A percentile compares a stretch with the other conserved stretches of the same genome.
Conservation (phyloP, 768 basidiomycete genomes). For the Tricholoma terreum region DNA sequence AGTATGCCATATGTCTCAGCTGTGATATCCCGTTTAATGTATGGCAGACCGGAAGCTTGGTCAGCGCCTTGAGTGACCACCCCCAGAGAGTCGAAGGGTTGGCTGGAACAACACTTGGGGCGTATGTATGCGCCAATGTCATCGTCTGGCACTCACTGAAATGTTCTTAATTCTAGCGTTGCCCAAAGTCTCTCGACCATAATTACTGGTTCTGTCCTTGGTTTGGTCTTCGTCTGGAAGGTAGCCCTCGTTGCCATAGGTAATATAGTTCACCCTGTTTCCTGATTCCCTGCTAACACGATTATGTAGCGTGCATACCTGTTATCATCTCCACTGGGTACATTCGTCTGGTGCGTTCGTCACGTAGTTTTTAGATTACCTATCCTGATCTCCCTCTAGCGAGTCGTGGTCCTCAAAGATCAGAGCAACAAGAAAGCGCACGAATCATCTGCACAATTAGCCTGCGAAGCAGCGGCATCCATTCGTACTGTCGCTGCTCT, state of each 20-base stretch:
- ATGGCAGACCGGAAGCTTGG: conserved; percentile 74
- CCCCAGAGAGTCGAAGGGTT: conserved; percentile 87
- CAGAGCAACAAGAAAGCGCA: conserved; percentile 77
- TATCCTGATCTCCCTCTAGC: no score
- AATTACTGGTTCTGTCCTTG: conserved; percentile 69
- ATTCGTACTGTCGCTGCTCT: conserved; percentile 89
- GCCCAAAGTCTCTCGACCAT: conserved; percentile 72
- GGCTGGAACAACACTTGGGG: conserved; percentile 83
- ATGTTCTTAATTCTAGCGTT: conserved; percentile 46
- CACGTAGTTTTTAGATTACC: not conserved
- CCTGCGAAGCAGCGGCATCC: conserved; percentile 86
- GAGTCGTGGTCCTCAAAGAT: conserved; percentile 86
- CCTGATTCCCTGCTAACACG: no score
- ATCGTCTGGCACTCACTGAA: no score
- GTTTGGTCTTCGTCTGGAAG: conserved; percentile 74
- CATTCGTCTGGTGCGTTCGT: conserved; percentile 74
- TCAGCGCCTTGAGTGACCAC: conserved; percentile 74
- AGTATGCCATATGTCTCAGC: no score
- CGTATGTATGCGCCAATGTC: conserved; percentile 36
- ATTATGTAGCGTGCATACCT: conserved; percentile 71
- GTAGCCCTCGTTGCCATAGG: conserved; percentile 81
- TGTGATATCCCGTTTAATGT: no score
- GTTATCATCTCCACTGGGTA: conserved; percentile 70
- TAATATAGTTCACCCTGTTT: no score
- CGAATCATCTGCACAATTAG: conserved; percentile 78